These are phyloP conservation scores for Metschnikowia orientalis DNA, from an alignment of 805 yeast genomes.

Conservation along the genomic window DNA sequence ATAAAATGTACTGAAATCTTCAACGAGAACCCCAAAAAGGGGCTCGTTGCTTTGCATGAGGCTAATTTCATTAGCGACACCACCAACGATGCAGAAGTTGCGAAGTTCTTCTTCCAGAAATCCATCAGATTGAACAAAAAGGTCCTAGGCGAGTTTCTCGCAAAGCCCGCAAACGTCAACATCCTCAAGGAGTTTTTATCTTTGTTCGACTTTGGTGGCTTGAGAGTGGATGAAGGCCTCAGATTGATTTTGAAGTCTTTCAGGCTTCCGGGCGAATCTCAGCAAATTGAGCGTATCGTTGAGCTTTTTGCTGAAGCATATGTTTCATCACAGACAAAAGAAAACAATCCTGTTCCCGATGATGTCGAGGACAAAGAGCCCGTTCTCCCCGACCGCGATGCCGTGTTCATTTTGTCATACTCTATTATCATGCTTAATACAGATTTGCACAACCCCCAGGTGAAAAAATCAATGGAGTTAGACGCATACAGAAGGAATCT, in stretches of 20 bases:
- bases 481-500: constrained; percentile 77
- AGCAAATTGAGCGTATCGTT: constrained; percentile 88
- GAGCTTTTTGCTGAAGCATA: constrained; percentile 83
- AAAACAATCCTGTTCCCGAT: constrained; percentile 19
- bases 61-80: constrained; percentile 54
- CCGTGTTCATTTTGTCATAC: constrained; percentile 84
- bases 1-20: constrained; percentile 70
- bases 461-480: constrained; percentile 85
- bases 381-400: constrained; percentile 74
- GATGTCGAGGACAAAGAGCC: constrained; percentile 24
- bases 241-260: constrained; percentile 77
- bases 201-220: constrained; percentile 66
- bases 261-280: constrained; percentile 95
- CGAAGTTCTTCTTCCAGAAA: constrained; percentile 69
- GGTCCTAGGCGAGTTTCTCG: constrained; percentile 77
- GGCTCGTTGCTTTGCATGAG: constrained; percentile 60
- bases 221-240: constrained; percentile 90
- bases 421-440: constrained; percentile 94
- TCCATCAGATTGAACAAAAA: constrained; percentile 85
- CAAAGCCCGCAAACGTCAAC: constrained; percentile 64
- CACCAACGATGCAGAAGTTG: constrained; percentile 57
- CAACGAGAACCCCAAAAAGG: constrained; percentile 75
- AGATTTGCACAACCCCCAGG: constrained; percentile 88
- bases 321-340: constrained; percentile 51
- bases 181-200: constrained; percentile 62